Evolutionary conservation across 2,329 filamentous ascomycete genomes (phyloP).

Genomic region (Tolypocladium tropicale): DNA sequence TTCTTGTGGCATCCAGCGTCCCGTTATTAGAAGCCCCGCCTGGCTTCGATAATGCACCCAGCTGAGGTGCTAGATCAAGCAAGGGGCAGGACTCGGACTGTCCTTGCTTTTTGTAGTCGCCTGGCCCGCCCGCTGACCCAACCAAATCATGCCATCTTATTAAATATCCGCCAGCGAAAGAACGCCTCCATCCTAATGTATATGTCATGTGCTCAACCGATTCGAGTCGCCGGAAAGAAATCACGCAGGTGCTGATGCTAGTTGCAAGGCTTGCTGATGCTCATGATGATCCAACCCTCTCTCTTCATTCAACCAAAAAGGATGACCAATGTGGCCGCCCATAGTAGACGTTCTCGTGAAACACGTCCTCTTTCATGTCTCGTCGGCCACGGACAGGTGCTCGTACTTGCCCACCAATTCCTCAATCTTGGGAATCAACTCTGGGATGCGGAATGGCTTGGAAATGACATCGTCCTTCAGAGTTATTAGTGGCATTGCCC

Average conservation of each 20-base stretch:
- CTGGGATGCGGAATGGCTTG: constrained; percentile 70
- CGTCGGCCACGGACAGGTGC: constrained; percentile 15
- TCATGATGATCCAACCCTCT: too few species aligned
- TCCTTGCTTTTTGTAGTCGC: too few species aligned
- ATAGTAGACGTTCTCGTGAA: not conserved
- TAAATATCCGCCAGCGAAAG: too few species aligned
- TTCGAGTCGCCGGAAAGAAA: not conserved
- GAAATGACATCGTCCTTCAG: constrained; percentile 61
- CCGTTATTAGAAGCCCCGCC: too few species aligned
- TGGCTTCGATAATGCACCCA: too few species aligned
- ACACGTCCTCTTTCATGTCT: constrained; percentile 2
- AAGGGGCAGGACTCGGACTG: not conserved
- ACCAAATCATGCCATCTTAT: too few species aligned
- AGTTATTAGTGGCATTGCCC: not conserved
- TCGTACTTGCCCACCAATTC: constrained; percentile 37
- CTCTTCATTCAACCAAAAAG: too few species aligned
- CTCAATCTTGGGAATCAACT: constrained; percentile 57
- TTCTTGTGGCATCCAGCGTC: not conserved
- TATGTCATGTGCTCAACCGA: not conserved
- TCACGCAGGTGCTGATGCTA: not conserved
- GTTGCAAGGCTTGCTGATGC: not conserved
- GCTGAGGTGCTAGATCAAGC: too few species aligned
- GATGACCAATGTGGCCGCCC: not conserved
- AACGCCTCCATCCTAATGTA: not conserved
- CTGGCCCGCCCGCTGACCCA: too few species aligned